These are phyloP conservation scores for Nannochloropsis gaditana DNA, from an alignment of 108 stramenopile species.

Conservation along the genomic window DNA sequence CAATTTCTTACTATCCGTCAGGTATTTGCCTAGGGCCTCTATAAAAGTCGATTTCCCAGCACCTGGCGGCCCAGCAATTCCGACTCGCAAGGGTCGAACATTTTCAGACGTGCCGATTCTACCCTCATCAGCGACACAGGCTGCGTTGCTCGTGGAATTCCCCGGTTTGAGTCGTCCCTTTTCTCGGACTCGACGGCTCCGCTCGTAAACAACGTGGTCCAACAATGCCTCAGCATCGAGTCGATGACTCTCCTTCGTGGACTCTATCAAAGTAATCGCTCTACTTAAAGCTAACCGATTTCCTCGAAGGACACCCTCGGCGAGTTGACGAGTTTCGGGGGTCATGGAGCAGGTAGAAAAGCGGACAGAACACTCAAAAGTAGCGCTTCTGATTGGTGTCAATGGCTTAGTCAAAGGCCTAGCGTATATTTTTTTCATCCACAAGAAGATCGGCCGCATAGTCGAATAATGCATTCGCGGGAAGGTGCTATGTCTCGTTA, in stretches of 20 bases:
- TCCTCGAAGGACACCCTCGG: conserved; percentile 39
- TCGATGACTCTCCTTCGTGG: conserved; percentile 18
- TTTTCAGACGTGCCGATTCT: neutral
- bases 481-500: too few relatives aligned
- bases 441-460: too few relatives aligned
- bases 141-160: neutral
- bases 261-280: conserved; percentile 52
- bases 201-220: conserved; percentile 24
- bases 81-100: conserved; percentile 44
- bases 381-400: too few relatives aligned
- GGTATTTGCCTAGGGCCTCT: conserved; percentile 27
- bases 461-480: too few relatives aligned
- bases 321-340: neutral
- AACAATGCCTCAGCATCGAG: conserved; percentile 30
- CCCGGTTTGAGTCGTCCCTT: neutral
- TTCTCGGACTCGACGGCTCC: neutral
- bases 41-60: conserved; percentile 61
- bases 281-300: conserved; percentile 26
- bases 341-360: neutral
- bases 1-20: neutral
- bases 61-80: conserved; percentile 61
- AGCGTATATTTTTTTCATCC: too few relatives aligned
- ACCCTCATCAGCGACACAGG: neutral
- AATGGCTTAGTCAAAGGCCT: too few relatives aligned
- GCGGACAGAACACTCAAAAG: too few relatives aligned